Evolutionary conservation across 139 green algal species (phyloP), one percentile per base, ranked within the genome.

Genomic region (Yamagishiella unicocca): DNA sequence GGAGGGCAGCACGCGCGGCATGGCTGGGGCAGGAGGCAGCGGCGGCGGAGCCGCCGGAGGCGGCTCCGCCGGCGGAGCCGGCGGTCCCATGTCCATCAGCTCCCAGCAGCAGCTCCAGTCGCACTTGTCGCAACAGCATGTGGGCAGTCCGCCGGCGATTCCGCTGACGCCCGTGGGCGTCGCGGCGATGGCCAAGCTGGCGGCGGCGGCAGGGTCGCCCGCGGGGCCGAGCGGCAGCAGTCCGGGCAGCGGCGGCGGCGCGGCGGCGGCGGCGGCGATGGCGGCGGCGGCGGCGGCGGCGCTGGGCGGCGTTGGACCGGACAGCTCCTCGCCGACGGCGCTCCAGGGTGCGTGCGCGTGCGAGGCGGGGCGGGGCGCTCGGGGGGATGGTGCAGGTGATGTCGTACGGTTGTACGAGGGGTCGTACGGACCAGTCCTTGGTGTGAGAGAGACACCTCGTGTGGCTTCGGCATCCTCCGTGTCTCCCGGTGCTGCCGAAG

Each of bases 1-100:
- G 29, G 85, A 94, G 76, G 91, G 89, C 33, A 53, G 58, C 38
- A 38, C 38, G 7, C 6, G 24, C 70, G 50, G 50, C 55, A 29
- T 31, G 19, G 72, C 43, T n/a, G 74, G 46, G 5, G 74, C 10
- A 43, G 45, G 27, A 7, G 35, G n/a, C 43, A 24, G 27, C 12
- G 46, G 24, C 53, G 46, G 46, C n/a, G 35, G 74, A 46, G 21
- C 74, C 33, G 46, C 38, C 29, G 40, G 40, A 17, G 17, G 46
- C 72, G 72, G 29, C 37, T 38, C 70, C 70, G 37, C 22, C 40
- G 37, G 38, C 25, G 70, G 67, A 7, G 37, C 17, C 25, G 70
- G 70, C 70, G 38, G 70, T 40, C 19, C 50, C 50, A 58, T 58
- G 50, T 58, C 50, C 50, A 58, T 58, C 12, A 25, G 12, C 50